A percentile compares a stretch with the other conserved stretches of the same genome.
Conservation (phyloP, 805 yeast species). For the Isabelozyma rhagii region DNA sequence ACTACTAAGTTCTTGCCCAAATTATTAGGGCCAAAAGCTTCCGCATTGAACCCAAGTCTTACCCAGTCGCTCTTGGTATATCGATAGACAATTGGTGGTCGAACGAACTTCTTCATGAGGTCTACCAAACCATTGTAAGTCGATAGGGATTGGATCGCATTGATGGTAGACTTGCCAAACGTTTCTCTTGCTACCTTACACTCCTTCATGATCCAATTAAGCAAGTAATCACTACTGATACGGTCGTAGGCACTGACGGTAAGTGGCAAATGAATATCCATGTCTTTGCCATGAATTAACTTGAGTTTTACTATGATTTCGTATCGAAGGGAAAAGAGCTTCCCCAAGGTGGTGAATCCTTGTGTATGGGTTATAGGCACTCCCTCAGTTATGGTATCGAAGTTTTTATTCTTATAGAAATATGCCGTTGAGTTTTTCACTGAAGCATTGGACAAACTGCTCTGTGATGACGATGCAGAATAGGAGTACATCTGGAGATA, state of each 20-base stretch:
- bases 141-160: slow-evolving; percentile 12
- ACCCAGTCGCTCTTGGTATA: slow-evolving; percentile 35
- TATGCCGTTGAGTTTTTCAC: slow-evolving; percentile 12
- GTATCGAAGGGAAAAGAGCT: slow-evolving; percentile 50
- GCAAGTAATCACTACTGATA: slow-evolving; percentile 43
- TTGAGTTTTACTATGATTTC: slow-evolving; percentile 49
- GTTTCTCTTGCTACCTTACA: slow-evolving; percentile 40
- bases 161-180: slow-evolving; percentile 31
- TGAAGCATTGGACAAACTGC: slow-evolving; percentile 3
- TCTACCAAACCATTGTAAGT: slow-evolving; percentile 18
- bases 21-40: slow-evolving; percentile 22
- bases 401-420: slow-evolving; percentile 17
- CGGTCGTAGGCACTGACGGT: slow-evolving; percentile 54
- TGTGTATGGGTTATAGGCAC: slow-evolving; percentile 44
- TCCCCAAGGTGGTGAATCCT: slow-evolving; percentile 51
- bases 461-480: not conserved
- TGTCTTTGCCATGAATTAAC: slow-evolving; percentile 46
- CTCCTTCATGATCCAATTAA: slow-evolving; percentile 53
- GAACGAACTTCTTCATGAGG: slow-evolving; percentile 16
- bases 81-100: slow-evolving; percentile 26
- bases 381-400: slow-evolving; percentile 32
- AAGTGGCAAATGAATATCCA: slow-evolving; percentile 49
- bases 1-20: slow-evolving; percentile 14
- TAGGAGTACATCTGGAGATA: slow-evolving; percentile 21
- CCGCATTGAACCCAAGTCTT: slow-evolving; percentile 35